These are phyloP conservation scores for Phialemonium atrogriseum DNA, from an alignment of 2,329 filamentous ascomycete species.

Conservation along the genomic window DNA sequence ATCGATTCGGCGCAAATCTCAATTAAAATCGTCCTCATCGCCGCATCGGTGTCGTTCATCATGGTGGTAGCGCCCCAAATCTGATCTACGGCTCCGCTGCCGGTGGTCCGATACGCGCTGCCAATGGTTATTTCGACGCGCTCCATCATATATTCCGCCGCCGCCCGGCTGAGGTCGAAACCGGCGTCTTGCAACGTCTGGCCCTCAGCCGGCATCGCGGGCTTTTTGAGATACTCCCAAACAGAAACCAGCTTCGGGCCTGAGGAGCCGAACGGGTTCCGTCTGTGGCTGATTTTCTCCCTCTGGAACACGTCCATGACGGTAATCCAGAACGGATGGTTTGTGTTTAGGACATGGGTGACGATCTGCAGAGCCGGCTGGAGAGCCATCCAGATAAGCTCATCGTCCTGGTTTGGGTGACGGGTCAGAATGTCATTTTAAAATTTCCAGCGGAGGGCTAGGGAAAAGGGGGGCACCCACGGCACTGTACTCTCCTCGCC, in stretches of 20 bases:
- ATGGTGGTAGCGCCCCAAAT: background rate
- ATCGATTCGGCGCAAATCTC: conserved; percentile 4
- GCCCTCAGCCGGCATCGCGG: too few species aligned
- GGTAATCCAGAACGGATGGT: conserved; percentile 7
- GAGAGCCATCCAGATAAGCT: conserved; percentile 7
- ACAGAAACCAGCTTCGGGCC: background rate
- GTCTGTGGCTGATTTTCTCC: background rate
- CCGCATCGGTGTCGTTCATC: background rate
- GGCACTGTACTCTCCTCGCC: conserved; percentile 4
- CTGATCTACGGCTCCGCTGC: background rate
- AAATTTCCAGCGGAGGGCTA: too few species aligned
- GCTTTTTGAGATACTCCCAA: conserved; percentile 2
- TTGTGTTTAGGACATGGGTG: conserved; percentile 5
- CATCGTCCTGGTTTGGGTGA: too few species aligned
- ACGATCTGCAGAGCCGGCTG: conserved; percentile 10
- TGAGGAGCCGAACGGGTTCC: background rate
- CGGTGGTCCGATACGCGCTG: too few species aligned
- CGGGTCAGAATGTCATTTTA: too few species aligned
- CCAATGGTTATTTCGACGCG: background rate
- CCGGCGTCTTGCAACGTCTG: background rate
- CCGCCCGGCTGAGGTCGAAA: background rate
- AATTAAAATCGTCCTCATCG: background rate
- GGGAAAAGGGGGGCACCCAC: conserved; percentile 1
- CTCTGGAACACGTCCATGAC: conserved; percentile 1
- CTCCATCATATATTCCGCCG: background rate